A percentile compares a stretch with the other conserved stretches of the same genome.
Conservation (phyloP, 2,329 filamentous ascomycete species). For the Didymella sp. region DNA sequence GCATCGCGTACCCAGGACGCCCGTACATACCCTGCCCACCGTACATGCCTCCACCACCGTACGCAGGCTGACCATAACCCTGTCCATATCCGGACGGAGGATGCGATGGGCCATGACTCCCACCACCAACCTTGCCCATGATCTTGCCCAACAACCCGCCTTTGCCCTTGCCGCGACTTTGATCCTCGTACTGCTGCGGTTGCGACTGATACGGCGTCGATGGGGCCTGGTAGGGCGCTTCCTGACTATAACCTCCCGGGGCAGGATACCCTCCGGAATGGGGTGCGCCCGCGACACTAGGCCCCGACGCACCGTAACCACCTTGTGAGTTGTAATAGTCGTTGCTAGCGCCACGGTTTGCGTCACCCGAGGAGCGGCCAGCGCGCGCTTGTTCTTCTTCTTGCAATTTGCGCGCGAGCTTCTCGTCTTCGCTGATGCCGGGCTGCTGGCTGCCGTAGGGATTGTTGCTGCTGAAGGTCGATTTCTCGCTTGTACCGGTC, state of each 20-base stretch:
- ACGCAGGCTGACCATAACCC: slow-evolving; percentile 28
- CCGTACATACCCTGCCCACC: slow-evolving; percentile 25
- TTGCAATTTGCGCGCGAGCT: slow-evolving; percentile 77
- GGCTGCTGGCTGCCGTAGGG: slow-evolving; percentile 60
- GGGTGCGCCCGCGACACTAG: slow-evolving; percentile 5
- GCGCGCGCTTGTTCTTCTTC: slow-evolving; percentile 78
- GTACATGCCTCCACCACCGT: slow-evolving; percentile 37
- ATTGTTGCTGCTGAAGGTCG: slow-evolving; percentile 65
- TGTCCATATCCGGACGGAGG: too few species aligned
- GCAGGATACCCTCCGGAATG: slow-evolving; percentile 9
- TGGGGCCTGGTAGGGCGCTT: slow-evolving; percentile 29
- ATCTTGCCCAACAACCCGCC: slow-evolving; percentile 61
- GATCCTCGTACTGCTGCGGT: slow-evolving; percentile 24
- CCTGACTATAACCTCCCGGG: slow-evolving; percentile 31
- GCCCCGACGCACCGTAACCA: slow-evolving; percentile 18
- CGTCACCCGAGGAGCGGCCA: slow-evolving; percentile 42
- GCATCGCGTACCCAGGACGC: slow-evolving; percentile 31
- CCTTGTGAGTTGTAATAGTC: slow-evolving; percentile 54
- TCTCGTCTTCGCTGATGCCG: slow-evolving; percentile 70
- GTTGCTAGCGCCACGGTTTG: slow-evolving; percentile 57
- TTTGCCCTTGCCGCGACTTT: slow-evolving; percentile 49
- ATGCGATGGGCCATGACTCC: slow-evolving; percentile 43
- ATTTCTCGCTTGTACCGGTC: slow-evolving; percentile 55
- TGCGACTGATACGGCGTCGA: slow-evolving; percentile 17
- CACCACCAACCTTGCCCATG: slow-evolving; percentile 54